A percentile compares a stretch with the other conserved stretches of the same genome.
These are phyloP conservation scores for Colletotrichum ledebouriae DNA, from an alignment of 2,329 filamentous ascomycete species.

Conservation along the genomic window DNA sequence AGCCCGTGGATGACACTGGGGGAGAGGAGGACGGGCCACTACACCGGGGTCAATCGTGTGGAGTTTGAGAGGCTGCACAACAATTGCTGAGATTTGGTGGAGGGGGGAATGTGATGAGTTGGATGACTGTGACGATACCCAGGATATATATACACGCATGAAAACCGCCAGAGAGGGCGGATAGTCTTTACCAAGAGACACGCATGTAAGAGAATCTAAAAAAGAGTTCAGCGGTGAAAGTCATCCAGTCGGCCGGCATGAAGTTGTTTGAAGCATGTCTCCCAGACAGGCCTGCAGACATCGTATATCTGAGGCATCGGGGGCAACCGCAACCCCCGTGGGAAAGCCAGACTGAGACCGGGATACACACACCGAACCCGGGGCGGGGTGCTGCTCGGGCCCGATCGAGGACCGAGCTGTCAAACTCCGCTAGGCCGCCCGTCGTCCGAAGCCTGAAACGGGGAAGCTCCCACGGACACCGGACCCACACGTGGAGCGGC, in stretches of 20 bases:
- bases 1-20: slow-evolving; percentile 66
- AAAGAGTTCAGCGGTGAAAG: no score
- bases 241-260: neutral
- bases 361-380: slow-evolving; percentile 11
- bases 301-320: slow-evolving; percentile 12
- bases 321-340: neutral
- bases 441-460: slow-evolving; percentile 12
- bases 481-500: neutral
- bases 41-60: slow-evolving; percentile 55
- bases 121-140: slow-evolving; percentile 25
- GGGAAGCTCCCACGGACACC: neutral
- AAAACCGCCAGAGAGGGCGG: neutral
- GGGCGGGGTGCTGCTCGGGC: slow-evolving; percentile 18
- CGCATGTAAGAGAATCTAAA: no score
- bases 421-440: neutral
- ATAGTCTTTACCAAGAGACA: no score
- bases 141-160: neutral
- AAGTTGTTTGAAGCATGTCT: neutral
- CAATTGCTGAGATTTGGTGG: slow-evolving; percentile 33
- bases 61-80: slow-evolving; percentile 41
- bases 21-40: slow-evolving; percentile 49
- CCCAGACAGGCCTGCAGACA: neutral
- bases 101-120: neutral
- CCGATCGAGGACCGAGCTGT: slow-evolving; percentile 9
- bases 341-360: slow-evolving; percentile 1